phyloP scores from a whole-genome alignment of 305 asterid genomes.

The Fraxinus nigra region DNA sequence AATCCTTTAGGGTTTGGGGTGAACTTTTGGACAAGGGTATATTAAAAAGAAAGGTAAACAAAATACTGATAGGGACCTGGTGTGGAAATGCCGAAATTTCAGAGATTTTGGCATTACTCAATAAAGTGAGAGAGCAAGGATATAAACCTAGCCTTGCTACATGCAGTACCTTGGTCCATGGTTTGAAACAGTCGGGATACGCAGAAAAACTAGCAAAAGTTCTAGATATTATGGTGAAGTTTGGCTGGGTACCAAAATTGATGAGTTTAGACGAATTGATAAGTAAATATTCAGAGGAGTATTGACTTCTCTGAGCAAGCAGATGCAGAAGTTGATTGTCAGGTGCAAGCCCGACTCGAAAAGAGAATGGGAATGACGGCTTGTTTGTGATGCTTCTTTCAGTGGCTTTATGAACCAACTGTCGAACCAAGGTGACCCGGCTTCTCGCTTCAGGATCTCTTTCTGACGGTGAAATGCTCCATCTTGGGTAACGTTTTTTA shows the following conservation, averaged over 20 bases:
- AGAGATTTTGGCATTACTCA: conserved; percentile 44
- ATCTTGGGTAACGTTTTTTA: background rate
- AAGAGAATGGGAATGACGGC: conserved; percentile 3
- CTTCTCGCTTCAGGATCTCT: background rate
- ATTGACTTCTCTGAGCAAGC: conserved; percentile 27
- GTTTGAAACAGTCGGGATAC: conserved; percentile 60
- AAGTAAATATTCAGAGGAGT: conserved; percentile 28
- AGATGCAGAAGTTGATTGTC: conserved; percentile 43
- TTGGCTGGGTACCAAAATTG: conserved; percentile 60
- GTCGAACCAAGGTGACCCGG: conserved; percentile 4
- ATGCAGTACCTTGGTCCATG: conserved; percentile 57
- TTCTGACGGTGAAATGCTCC: background rate
- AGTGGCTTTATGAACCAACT: conserved; percentile 22
- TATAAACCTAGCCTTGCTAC: conserved; percentile 54
- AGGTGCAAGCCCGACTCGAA: conserved; percentile 30
- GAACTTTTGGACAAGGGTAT: conserved; percentile 59
- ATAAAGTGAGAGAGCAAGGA: conserved; percentile 56
- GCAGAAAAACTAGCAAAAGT: conserved; percentile 43
- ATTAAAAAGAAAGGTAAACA: conserved; percentile 50
- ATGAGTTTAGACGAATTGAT: conserved; percentile 46
- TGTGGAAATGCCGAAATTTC: conserved; percentile 49
- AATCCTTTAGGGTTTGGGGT: conserved; percentile 59
- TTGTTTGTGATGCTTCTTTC: conserved; percentile 3
- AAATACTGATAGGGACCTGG: conserved; percentile 47
- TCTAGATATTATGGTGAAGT: conserved; percentile 49